Conservation (phyloP, 768 basidiomycete species). For the Omphalotus guepiniiformis region DNA sequence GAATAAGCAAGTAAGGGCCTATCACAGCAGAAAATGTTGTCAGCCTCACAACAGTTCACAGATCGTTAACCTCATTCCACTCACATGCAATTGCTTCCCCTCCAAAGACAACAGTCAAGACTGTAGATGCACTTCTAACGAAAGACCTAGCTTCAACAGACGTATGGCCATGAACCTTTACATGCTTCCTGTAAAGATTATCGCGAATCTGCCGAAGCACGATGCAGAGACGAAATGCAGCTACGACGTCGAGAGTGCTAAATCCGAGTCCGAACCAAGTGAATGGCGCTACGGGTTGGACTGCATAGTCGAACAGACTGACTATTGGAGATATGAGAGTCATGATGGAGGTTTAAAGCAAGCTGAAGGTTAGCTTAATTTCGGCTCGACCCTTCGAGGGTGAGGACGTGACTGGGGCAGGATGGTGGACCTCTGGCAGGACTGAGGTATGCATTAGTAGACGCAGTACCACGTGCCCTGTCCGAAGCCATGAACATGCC, state of each 20-base stretch:
- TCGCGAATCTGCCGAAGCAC: slow-evolving; percentile 67
- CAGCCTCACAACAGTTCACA: slow-evolving; percentile 6
- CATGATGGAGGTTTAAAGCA: too few species aligned
- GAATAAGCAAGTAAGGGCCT: slow-evolving; percentile 61
- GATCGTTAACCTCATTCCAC: slow-evolving; percentile 18
- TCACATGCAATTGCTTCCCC: slow-evolving; percentile 70
- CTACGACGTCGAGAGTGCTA: slow-evolving; percentile 63
- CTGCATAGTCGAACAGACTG: slow-evolving; percentile 45
- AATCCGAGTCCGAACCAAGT: slow-evolving; percentile 60
- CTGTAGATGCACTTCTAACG: slow-evolving; percentile 50
- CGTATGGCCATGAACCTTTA: slow-evolving; percentile 31
- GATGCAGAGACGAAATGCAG: slow-evolving; percentile 65
- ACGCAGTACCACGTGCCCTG: too few species aligned
- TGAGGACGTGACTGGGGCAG: too few species aligned
- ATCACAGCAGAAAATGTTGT: too few species aligned
- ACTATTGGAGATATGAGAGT: slow-evolving; percentile 38
- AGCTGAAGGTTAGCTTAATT: too few species aligned
- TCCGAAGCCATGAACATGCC: too few species aligned
- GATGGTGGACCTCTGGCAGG: too few species aligned
- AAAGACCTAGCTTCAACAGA: slow-evolving; percentile 51
- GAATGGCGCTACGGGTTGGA: slow-evolving; percentile 62
- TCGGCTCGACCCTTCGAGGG: too few species aligned
- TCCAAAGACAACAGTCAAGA: slow-evolving; percentile 68
- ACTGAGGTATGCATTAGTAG: too few species aligned
- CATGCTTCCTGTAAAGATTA: slow-evolving; percentile 37